phyloP scores from a whole-genome alignment of 2,329 filamentous ascomycete genomes.

The Penicillium sp. region DNA sequence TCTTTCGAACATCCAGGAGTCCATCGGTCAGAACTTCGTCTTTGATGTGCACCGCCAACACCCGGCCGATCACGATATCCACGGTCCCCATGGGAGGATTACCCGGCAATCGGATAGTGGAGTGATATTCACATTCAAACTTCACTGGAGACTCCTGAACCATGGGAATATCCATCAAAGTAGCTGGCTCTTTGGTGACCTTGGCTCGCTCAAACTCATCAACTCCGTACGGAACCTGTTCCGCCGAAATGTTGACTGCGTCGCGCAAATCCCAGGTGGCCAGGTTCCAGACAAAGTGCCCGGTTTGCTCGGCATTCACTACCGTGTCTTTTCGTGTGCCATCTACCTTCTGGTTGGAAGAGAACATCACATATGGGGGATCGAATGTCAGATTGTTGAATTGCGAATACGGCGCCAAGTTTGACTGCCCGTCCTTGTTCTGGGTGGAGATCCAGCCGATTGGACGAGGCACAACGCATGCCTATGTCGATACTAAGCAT shows the following conservation, averaged over 20 bases:
- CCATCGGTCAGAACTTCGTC: constrained; percentile 57
- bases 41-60: constrained; percentile 59
- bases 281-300: constrained; percentile 60
- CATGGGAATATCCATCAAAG: constrained; percentile 48
- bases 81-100: constrained; percentile 59
- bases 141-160: constrained; percentile 56
- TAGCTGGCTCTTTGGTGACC: constrained; percentile 50
- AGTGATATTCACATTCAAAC: constrained; percentile 60
- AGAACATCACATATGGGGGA: constrained; percentile 64
- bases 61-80: constrained; percentile 59
- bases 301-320: constrained; percentile 56
- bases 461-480: constrained; percentile 60
- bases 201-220: constrained; percentile 57
- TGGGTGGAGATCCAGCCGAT: constrained; percentile 65
- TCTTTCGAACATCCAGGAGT: constrained; percentile 57
- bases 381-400: constrained; percentile 66
- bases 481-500: constrained; percentile 9
- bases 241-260: constrained; percentile 56
- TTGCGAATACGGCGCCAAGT: constrained; percentile 62
- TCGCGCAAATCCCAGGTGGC: constrained; percentile 58
- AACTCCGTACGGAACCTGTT: constrained; percentile 50
- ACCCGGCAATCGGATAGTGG: constrained; percentile 56
- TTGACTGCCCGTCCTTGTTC: constrained; percentile 49
- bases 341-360: constrained; percentile 54
- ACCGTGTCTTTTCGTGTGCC: constrained; percentile 57